Evolutionary conservation across 1,284 basidiomycete genomes (phyloP), one percentile per base, ranked within the genome.

Genomic region (Cystobasidium pallidum): DNA sequence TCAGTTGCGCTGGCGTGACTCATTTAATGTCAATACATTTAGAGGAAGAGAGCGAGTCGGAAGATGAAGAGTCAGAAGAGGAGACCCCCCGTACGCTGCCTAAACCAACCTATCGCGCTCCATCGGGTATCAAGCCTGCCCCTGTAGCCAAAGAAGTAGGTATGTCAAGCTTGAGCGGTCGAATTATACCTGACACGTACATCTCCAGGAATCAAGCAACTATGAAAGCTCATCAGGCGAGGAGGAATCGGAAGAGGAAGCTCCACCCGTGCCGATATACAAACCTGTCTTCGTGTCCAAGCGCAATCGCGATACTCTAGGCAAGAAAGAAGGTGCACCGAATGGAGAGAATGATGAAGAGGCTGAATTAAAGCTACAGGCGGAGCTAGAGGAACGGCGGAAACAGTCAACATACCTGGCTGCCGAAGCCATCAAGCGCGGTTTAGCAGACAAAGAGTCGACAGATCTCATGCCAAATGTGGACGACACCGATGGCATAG

Each of bases 401-500:
- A 88, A 89, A 78, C 70, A 92, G 77, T 89, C 89, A 73, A 91
- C 94, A 75, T 87, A 91, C 76, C 83, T 95, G 76, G 92, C 94
- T 6, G 93, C 91, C 0, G 90, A 93, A 78, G 91, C 88, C 76
- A 94, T 96, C 77, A 85, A 85, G 73, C 86, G 91, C 19, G 91
- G 92, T 80, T 81, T 96, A 21, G 87, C 88, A 7, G 90, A 92
- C 83, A 92, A 91, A 62, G 90, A 94, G 81, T 83, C 49, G 11
- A 59, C 59, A 8, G 45, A 58, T 8, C 57, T 43, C 24, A 2
- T 90, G 34, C 89, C 90, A 0, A 94, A 97, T 73, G 86, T 99
- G 0, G 94, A 98, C 82, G 96, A 99, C 81, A 91, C 92, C 0
- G 96, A 99, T 79, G 94, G 91, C 0, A 80, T 94, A 58, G 94